These are phyloP conservation scores for Phytophthora multivora DNA, from an alignment of 352 stramenopile genomes.

Conservation along the genomic window DNA sequence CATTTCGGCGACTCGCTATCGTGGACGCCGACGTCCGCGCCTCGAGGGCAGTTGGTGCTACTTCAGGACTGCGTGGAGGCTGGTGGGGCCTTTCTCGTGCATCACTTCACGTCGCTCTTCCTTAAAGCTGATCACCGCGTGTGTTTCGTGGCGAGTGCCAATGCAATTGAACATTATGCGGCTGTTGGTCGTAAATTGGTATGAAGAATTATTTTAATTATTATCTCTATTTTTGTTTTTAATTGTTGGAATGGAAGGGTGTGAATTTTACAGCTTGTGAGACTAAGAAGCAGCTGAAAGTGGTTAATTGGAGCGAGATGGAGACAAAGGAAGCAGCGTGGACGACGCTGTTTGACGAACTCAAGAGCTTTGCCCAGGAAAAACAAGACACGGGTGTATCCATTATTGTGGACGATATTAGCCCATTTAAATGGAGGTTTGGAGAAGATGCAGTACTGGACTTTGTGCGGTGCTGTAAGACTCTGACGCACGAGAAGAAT, in stretches of 20 bases:
- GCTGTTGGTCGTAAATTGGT: slow-evolving; percentile 76
- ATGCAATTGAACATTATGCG: slow-evolving; percentile 63
- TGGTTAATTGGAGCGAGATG: slow-evolving; percentile 46
- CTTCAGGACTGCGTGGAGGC: slow-evolving; percentile 66
- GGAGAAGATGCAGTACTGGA: slow-evolving; percentile 42
- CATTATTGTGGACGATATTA: slow-evolving; percentile 71
- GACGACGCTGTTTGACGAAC: slow-evolving; percentile 40
- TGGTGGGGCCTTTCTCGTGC: slow-evolving; percentile 61
- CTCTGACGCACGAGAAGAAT: slow-evolving; percentile 54
- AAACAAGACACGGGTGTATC: slow-evolving; percentile 29
- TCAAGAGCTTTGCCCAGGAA: slow-evolving; percentile 18
- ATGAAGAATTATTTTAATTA: not conserved
- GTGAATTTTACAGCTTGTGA: slow-evolving; percentile 51
- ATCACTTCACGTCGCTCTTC: slow-evolving; percentile 76
- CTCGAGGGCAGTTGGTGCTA: slow-evolving; percentile 57
- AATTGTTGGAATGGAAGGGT: slow-evolving; percentile 31
- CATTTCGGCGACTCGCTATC: slow-evolving; percentile 54
- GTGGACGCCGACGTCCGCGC: slow-evolving; percentile 56
- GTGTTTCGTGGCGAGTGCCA: slow-evolving; percentile 55
- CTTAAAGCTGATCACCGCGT: slow-evolving; percentile 74
- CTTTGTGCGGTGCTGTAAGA: slow-evolving; percentile 72
- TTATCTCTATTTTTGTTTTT: no score
- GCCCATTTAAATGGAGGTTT: slow-evolving; percentile 64
- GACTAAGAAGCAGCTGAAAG: slow-evolving; percentile 39
- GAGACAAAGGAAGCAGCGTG: slow-evolving; percentile 12